Conservation (phyloP, 495 filamentous ascomycete species). For the Entonaema liquescens region DNA sequence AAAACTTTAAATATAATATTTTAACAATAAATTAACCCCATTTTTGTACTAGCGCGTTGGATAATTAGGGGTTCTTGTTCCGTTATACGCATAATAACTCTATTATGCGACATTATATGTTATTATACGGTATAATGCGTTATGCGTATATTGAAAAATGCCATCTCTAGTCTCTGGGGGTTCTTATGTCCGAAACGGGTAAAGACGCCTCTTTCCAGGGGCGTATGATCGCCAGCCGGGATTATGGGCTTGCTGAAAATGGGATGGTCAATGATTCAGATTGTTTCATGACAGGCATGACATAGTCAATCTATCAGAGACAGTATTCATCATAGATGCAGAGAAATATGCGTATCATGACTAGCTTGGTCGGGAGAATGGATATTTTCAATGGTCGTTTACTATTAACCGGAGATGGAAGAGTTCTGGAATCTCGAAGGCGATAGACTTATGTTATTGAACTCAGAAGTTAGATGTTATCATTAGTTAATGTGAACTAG, state of each 20-base stretch:
- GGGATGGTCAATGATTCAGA: conserved; percentile 36
- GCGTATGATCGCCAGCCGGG: conserved; percentile 43
- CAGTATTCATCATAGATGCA: conserved; percentile 26
- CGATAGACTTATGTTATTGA: background rate
- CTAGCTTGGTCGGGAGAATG: conserved; percentile 9
- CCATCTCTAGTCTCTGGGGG: no score
- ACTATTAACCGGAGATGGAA: conserved; percentile 1
- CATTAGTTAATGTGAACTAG: no score
- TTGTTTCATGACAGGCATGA: conserved; percentile 42
- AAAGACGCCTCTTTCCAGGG: conserved; percentile 21
- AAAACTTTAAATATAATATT: no score
- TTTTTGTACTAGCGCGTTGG: no score
- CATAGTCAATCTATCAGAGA: conserved; percentile 27
- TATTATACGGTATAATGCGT: no score
- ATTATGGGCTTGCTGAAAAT: conserved; percentile 22
- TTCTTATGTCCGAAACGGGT: conserved; percentile 27
- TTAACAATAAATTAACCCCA: no score
- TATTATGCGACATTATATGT: no score
- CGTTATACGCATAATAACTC: no score
- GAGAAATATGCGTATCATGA: conserved; percentile 17
- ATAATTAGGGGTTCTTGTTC: no score
- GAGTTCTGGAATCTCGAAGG: conserved; percentile 24
- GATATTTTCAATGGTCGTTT: background rate
- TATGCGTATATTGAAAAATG: no score
- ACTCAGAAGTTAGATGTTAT: background rate